Percentiles rank a stretch among this genome's conserved stretches.
phyloP scores from a whole-genome alignment of 441 rosid genomes.

The Corymbia calophylla region DNA sequence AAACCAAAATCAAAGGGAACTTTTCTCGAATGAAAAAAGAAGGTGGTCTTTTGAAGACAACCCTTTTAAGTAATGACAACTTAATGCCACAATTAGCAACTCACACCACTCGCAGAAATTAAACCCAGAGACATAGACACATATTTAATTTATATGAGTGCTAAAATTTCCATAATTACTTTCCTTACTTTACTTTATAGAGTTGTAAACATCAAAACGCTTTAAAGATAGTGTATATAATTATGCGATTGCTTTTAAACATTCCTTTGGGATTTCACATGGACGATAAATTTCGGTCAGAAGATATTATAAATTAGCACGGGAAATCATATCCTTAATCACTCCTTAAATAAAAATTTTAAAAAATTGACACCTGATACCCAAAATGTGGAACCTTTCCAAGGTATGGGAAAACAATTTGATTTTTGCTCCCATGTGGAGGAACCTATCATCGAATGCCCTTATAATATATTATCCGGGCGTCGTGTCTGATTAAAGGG shows the following conservation, averaged over 20 bases:
- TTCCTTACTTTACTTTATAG: background rate
- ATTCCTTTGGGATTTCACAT: background rate
- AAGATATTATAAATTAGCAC: background rate
- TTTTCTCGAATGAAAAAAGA: background rate
- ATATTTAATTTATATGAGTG: background rate
- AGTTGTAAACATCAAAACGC: background rate
- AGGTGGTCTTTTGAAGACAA: background rate
- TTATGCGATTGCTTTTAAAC: background rate
- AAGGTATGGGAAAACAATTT: background rate
- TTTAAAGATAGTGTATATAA: rapidly evolving
- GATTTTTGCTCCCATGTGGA: background rate
- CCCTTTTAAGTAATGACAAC: background rate
- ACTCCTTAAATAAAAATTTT: background rate
- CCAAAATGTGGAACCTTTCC: background rate
- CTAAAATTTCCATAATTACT: background rate
- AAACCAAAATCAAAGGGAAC: background rate
- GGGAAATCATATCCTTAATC: background rate
- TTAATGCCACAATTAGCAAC: background rate
- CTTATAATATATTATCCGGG: background rate
- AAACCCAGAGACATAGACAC: background rate
- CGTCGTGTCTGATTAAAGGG: background rate
- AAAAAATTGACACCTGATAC: background rate
- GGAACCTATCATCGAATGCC: background rate
- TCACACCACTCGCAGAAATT: background rate
- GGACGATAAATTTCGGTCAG: background rate